These are phyloP conservation scores for Acanthamoeba castellanii DNA, from an alignment of 208 protist genomes.

Conservation along the genomic window DNA sequence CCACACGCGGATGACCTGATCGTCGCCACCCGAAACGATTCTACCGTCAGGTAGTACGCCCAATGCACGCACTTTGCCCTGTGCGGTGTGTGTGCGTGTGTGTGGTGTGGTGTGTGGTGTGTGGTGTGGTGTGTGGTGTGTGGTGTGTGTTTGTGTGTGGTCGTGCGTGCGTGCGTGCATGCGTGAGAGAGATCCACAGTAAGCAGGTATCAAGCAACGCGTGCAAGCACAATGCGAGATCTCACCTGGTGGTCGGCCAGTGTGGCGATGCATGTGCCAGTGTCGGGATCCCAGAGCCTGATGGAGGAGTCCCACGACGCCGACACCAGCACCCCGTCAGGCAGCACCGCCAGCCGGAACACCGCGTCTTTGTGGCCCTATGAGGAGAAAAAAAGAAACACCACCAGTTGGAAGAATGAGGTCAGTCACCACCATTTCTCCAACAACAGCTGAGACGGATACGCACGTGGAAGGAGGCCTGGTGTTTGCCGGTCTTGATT, in stretches of 20 bases:
- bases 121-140: too few species aligned
- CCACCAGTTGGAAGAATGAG: too few species aligned
- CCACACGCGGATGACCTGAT: conserved; percentile 13
- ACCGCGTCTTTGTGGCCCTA: conserved; percentile 8
- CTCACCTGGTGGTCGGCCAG: conserved; percentile 16
- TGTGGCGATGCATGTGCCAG: background rate
- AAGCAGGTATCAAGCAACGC: too few species aligned
- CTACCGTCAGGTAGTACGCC: background rate
- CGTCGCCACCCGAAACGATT: background rate
- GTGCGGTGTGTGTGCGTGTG: background rate
- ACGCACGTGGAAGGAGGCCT: background rate
- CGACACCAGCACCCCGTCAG: conserved; percentile 32
- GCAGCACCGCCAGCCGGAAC: conserved; percentile 40
- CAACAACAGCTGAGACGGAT: too few species aligned
- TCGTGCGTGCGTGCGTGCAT: too few species aligned
- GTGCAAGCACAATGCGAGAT: too few species aligned
- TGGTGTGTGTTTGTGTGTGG: too few species aligned
- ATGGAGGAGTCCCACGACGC: conserved; percentile 34
- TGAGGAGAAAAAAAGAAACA: background rate
- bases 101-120: too few species aligned
- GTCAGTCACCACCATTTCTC: too few species aligned
- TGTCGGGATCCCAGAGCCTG: conserved; percentile 22
- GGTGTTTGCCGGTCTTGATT: background rate
- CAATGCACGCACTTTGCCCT: conserved; percentile 15
- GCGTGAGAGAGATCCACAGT: too few species aligned